A percentile compares a stretch with the other conserved stretches of the same genome.
Evolutionary conservation across 1,284 basidiomycete species (phyloP).

Genomic region (Cutaneotrichosporon sp.): DNA sequence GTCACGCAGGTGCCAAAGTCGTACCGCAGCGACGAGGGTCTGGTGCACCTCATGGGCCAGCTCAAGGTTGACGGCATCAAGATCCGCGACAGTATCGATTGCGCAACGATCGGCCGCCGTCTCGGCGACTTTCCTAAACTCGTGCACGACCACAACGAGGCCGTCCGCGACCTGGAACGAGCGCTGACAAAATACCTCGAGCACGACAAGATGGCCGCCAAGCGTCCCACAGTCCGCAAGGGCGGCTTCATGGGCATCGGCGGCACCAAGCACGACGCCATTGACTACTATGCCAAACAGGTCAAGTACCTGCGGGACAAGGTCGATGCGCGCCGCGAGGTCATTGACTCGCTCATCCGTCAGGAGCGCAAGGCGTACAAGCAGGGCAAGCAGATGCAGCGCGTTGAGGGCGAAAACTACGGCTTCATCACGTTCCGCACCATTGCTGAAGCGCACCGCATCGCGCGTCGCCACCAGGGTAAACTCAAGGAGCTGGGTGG

Average conservation of each 20-base stretch:
- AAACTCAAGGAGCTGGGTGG: constrained; percentile 49
- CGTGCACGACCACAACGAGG: constrained; percentile 73
- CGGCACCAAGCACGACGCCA: constrained; percentile 72
- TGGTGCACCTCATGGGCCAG: constrained; percentile 67
- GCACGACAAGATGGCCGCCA: constrained; percentile 67
- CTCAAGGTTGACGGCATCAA: constrained; percentile 59
- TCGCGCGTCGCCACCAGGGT: constrained; percentile 49
- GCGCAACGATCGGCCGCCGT: constrained; percentile 45
- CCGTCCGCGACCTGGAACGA: constrained; percentile 77
- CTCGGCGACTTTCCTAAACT: constrained; percentile 52
- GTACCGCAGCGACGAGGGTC: constrained; percentile 71
- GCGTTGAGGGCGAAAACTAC: constrained; percentile 70
- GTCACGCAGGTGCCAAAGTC: constrained; percentile 70
- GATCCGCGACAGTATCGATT: constrained; percentile 47
- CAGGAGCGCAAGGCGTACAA: constrained; percentile 47
- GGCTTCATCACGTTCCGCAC: constrained; percentile 93
- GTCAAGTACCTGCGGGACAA: constrained; percentile 62
- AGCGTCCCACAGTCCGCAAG: constrained; percentile 69
- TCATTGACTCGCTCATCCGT: constrained; percentile 62
- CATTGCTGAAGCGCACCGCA: constrained; percentile 71
- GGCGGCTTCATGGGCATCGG: constrained; percentile 74
- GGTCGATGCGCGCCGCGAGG: constrained; percentile 72
- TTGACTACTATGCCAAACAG: constrained; percentile 75
- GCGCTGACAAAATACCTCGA: constrained; percentile 82
- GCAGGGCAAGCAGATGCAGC: constrained; percentile 17